Conservation (phyloP, 2,329 filamentous ascomycete genomes). For the Aureobasidium sp. region DNA sequence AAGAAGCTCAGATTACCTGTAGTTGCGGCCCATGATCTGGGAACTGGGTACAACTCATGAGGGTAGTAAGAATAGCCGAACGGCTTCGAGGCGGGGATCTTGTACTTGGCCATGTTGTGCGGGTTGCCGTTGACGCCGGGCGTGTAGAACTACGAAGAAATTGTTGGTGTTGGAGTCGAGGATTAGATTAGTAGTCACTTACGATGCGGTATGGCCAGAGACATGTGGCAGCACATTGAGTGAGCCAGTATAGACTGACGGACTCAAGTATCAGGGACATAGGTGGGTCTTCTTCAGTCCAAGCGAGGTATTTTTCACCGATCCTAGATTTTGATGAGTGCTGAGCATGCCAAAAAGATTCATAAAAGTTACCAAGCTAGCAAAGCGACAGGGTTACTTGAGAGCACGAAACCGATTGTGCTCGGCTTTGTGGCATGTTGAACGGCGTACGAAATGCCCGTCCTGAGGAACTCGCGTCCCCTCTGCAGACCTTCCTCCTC, state of each 20-base stretch:
- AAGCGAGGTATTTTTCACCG: slow-evolving; percentile 48
- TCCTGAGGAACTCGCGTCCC: slow-evolving; percentile 27
- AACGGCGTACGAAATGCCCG: slow-evolving; percentile 41
- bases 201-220: slow-evolving; percentile 41
- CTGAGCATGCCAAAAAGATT: too few relatives aligned
- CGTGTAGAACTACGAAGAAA: background rate
- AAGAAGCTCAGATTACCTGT: slow-evolving; percentile 33
- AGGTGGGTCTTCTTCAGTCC: slow-evolving; percentile 39
- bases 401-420: slow-evolving; percentile 48
- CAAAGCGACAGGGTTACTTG: slow-evolving; percentile 46
- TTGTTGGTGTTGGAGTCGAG: background rate
- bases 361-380: slow-evolving; percentile 38
- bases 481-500: slow-evolving; percentile 27
- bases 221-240: slow-evolving; percentile 25
- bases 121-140: background rate
- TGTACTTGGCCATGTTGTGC: background rate
- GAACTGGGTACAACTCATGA: slow-evolving; percentile 31
- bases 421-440: slow-evolving; percentile 47
- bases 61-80: slow-evolving; percentile 38
- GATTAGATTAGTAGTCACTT: background rate
- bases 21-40: slow-evolving; percentile 29
- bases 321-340: slow-evolving; percentile 29
- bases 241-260: slow-evolving; percentile 49
- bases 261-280: slow-evolving; percentile 37
- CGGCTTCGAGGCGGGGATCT: slow-evolving; percentile 26